Evolutionary conservation across 371 early-diverging fungal genomes (phyloP).

Genomic region (Parasitella parasitica): DNA sequence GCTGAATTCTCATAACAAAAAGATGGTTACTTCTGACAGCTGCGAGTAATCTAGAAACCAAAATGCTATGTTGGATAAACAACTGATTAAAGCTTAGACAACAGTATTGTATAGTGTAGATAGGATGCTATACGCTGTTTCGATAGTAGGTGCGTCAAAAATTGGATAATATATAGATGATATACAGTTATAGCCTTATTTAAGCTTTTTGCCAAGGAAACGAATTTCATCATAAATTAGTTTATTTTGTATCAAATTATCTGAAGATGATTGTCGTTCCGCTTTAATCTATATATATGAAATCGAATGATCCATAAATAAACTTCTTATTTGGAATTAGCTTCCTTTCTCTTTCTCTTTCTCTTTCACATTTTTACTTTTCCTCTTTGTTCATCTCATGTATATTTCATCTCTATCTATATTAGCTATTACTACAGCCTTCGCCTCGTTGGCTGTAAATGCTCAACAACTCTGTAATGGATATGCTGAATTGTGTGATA

Average conservation of each 20-base stretch:
- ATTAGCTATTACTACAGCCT: background rate
- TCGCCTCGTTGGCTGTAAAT: background rate
- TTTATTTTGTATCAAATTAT: background rate
- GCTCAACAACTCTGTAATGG: conserved; percentile 70
- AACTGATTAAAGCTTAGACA: too few relatives aligned
- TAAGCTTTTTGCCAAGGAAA: too few relatives aligned
- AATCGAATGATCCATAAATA: background rate
- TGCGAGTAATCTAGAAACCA: too few relatives aligned
- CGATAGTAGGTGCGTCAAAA: too few relatives aligned
- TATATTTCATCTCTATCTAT: background rate
- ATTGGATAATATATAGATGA: background rate
- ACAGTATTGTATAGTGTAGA: too few relatives aligned
- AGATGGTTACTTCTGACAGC: too few relatives aligned
- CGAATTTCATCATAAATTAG: background rate
- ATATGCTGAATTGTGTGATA: conserved; percentile 62
- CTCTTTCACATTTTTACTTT: background rate
- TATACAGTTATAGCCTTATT: background rate
- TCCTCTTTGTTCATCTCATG: conserved; percentile 2
- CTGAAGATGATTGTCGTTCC: background rate
- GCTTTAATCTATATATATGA: background rate
- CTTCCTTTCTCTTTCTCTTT: background rate
- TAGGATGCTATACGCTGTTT: too few relatives aligned
- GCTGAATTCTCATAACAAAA: too few relatives aligned
- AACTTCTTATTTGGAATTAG: background rate
- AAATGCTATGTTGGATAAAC: too few relatives aligned